phyloP scores from a whole-genome alignment of 148 eudicot genomes.

The Fagopyrum homotropicum region DNA sequence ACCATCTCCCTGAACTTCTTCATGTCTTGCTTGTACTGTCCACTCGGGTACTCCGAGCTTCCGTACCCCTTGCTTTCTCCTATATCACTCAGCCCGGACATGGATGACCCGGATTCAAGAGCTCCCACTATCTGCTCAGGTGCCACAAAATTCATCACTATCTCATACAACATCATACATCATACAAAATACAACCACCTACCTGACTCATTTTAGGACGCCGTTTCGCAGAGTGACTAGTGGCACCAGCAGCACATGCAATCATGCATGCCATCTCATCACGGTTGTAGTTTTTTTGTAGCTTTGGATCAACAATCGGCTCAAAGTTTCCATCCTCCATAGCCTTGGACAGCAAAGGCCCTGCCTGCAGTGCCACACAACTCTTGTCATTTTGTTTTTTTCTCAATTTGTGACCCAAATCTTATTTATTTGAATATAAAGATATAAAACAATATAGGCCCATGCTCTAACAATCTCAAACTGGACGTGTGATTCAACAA shows the following conservation, averaged over 20 bases:
- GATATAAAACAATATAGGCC: too few relatives aligned
- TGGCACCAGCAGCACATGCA: conserved; percentile 55
- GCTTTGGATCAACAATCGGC: conserved; percentile 42
- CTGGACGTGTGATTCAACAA: too few relatives aligned
- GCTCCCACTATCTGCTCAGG: conserved; percentile 79
- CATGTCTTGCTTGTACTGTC: conserved; percentile 13
- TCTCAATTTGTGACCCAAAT: too few relatives aligned
- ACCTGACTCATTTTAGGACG: conserved; percentile 83
- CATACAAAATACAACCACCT: too few relatives aligned
- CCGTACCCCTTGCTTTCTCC: conserved; percentile 31
- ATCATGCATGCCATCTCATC: conserved; percentile 57
- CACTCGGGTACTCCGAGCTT: conserved; percentile 9
- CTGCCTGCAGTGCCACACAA: conserved; percentile 33
- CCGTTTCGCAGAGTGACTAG: conserved; percentile 59
- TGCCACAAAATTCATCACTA: neutral
- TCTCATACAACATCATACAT: too few relatives aligned
- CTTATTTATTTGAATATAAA: too few relatives aligned
- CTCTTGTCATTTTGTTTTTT: neutral
- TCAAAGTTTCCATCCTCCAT: conserved; percentile 55
- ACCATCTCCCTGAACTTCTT: conserved; percentile 12
- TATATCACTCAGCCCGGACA: conserved; percentile 77
- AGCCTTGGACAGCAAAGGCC: conserved; percentile 52
- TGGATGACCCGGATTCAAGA: conserved; percentile 80
- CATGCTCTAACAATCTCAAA: too few relatives aligned
- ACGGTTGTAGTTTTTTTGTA: conserved; percentile 32